phyloP scores from a whole-genome alignment of 495 filamentous ascomycete species.

The Xylaria acuta region DNA sequence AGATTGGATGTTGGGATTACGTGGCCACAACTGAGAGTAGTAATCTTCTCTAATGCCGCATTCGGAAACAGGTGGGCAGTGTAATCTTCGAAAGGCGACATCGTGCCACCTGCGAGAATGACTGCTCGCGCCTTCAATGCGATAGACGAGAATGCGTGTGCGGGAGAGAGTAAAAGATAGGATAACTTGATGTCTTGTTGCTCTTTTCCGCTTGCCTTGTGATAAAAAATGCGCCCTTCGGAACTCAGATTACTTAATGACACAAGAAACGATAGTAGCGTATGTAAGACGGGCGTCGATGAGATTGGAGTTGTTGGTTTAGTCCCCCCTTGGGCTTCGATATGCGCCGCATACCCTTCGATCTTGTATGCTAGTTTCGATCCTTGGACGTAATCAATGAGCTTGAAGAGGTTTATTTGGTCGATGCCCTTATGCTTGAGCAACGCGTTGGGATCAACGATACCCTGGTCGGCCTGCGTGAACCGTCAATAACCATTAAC shows the following conservation, averaged over 20 bases:
- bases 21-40: conserved; percentile 90
- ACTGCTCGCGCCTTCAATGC: conserved; percentile 86
- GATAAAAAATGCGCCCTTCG: conserved; percentile 87
- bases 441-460: conserved; percentile 68
- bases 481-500: conserved; percentile 6
- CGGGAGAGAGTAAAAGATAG: conserved; percentile 94
- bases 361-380: conserved; percentile 95
- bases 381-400: conserved; percentile 84
- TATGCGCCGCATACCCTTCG: conserved; percentile 78
- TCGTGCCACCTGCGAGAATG: conserved; percentile 92
- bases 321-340: conserved; percentile 51
- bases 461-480: conserved; percentile 57
- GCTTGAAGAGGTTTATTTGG: conserved; percentile 91
- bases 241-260: conserved; percentile 86
- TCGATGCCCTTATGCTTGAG: conserved; percentile 88
- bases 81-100: conserved; percentile 96
- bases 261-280: conserved; percentile 80
- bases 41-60: conserved; percentile 66
- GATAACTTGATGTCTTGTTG: conserved; percentile 65
- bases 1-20: conserved; percentile 87
- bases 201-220: conserved; percentile 51
- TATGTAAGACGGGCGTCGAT: conserved; percentile 77
- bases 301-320: conserved; percentile 36
- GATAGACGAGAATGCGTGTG: conserved; percentile 87
- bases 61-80: conserved; percentile 83